Evolutionary conservation across 768 basidiomycete species (phyloP).

Genomic region (Floccularia luteovirens): DNA sequence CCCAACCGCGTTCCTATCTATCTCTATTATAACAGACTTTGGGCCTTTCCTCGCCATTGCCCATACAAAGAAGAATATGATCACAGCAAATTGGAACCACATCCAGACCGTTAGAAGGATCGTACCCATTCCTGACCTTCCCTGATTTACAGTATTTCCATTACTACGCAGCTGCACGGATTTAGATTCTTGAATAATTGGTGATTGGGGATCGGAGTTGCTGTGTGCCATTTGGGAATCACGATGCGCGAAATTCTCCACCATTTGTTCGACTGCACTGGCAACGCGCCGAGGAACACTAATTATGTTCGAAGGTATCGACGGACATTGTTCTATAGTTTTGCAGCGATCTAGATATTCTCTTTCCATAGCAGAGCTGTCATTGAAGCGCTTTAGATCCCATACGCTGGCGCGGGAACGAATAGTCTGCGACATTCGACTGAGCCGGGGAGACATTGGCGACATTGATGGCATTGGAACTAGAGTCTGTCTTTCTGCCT

Average conservation of each 20-base stretch:
- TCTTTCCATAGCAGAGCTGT: slow-evolving; percentile 11
- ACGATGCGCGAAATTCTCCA: slow-evolving; percentile 27
- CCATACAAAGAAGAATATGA: slow-evolving; percentile 73
- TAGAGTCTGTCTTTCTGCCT: slow-evolving; percentile 6
- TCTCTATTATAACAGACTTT: slow-evolving; percentile 52
- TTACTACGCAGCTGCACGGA: slow-evolving; percentile 9
- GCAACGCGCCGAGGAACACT: slow-evolving; percentile 29
- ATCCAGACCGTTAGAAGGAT: slow-evolving; percentile 72
- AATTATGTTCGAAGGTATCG: neutral
- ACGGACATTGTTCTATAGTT: neutral
- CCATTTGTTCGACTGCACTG: slow-evolving; percentile 35
- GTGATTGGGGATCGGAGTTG: neutral
- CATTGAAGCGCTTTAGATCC: slow-evolving; percentile 48
- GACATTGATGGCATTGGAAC: slow-evolving; percentile 8
- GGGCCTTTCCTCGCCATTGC: slow-evolving; percentile 77
- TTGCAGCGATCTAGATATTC: slow-evolving; percentile 2
- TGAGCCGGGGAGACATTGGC: slow-evolving; percentile 22
- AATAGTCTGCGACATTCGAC: slow-evolving; percentile 41
- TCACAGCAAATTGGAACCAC: slow-evolving; percentile 74
- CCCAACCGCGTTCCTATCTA: slow-evolving; percentile 12
- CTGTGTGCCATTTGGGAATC: slow-evolving; percentile 2
- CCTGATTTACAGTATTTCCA: slow-evolving; percentile 1
- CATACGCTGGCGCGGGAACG: slow-evolving; percentile 52
- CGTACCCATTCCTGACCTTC: neutral
- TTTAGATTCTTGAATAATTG: slow-evolving; percentile 2